Evolutionary conservation across 352 stramenopile species (phyloP).

Genomic region (Phytophthora ramorum): DNA sequence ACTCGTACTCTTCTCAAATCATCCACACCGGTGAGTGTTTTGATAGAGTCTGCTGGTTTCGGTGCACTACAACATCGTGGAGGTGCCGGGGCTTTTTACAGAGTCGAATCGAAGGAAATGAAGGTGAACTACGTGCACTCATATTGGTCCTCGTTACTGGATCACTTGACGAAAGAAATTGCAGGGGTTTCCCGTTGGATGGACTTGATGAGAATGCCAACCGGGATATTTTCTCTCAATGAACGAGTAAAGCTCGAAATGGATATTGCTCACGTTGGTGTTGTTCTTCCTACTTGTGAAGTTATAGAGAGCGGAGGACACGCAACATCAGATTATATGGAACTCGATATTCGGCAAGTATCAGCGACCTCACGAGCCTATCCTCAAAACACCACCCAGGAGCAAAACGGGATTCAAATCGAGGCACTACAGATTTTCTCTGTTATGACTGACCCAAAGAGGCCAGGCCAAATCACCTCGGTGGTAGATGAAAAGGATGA

Average conservation of each 20-base stretch:
- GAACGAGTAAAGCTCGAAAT: constrained; percentile 69
- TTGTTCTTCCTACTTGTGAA: constrained; percentile 58
- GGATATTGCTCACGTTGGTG: constrained; percentile 41
- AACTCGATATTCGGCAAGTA: constrained; percentile 57
- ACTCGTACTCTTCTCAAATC: constrained; percentile 50
- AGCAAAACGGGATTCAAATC: constrained; percentile 60
- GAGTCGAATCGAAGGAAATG: constrained; percentile 45
- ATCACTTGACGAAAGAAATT: constrained; percentile 69
- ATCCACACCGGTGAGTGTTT: constrained; percentile 36
- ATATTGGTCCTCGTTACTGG: constrained; percentile 49
- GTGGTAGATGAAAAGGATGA: background rate
- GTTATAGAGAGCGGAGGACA: constrained; percentile 40
- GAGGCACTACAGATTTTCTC: constrained; percentile 51
- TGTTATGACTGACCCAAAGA: constrained; percentile 25
- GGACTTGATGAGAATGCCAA: constrained; percentile 55
- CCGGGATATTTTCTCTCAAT: constrained; percentile 33
- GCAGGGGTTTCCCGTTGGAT: constrained; percentile 73
- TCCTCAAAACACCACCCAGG: constrained; percentile 43
- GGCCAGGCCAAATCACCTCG: constrained; percentile 1
- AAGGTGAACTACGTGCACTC: constrained; percentile 70
- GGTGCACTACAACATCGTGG: constrained; percentile 52
- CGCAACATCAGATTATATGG: constrained; percentile 57
- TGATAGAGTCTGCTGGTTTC: constrained; percentile 56
- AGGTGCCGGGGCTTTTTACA: constrained; percentile 50
- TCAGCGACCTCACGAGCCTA: constrained; percentile 52